A percentile compares a stretch with the other conserved stretches of the same genome.
phyloP scores from a whole-genome alignment of 2,329 filamentous ascomycete species.

The Ophiostoma sp. region DNA sequence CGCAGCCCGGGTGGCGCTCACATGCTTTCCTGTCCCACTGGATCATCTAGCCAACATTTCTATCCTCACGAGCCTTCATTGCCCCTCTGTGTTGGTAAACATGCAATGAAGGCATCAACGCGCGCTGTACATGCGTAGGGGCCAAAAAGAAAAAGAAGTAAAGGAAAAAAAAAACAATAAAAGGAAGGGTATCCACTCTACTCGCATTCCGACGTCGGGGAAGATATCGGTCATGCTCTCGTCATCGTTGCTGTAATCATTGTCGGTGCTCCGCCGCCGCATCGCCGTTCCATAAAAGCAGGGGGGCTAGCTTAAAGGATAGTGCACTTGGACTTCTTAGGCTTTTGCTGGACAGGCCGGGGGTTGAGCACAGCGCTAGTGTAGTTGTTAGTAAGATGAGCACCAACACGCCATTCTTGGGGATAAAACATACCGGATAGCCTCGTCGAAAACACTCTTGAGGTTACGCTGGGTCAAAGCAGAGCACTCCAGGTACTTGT shows the following conservation, averaged over 20 bases:
- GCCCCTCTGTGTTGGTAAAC: neutral
- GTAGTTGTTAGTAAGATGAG: neutral
- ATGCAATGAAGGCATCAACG: constrained; percentile 19
- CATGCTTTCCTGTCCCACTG: neutral
- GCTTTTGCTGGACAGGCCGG: constrained; percentile 50
- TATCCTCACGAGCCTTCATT: constrained; percentile 15
- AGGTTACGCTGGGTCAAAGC: constrained; percentile 93
- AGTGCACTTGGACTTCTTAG: constrained; percentile 62
- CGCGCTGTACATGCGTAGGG: constrained; percentile 18
- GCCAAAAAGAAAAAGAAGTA: constrained; percentile 15
- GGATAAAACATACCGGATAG: constrained; percentile 71
- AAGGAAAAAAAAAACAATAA: constrained; percentile 21
- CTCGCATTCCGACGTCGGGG: constrained; percentile 18
- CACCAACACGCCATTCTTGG: neutral
- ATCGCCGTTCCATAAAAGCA: constrained; percentile 16
- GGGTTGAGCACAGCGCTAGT: constrained; percentile 66
- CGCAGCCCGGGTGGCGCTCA: too few species aligned
- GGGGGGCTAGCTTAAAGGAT: constrained; percentile 51
- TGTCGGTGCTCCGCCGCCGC: constrained; percentile 9
- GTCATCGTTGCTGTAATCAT: constrained; percentile 15
- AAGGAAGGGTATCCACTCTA: constrained; percentile 28
- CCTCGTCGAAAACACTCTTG: constrained; percentile 98
- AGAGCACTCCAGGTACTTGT: constrained; percentile 98
- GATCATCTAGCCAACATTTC: neutral
- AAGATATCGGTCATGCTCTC: constrained; percentile 6